These are phyloP conservation scores for Podaxis sp. DNA, from an alignment of 768 basidiomycete genomes.

Conservation along the genomic window DNA sequence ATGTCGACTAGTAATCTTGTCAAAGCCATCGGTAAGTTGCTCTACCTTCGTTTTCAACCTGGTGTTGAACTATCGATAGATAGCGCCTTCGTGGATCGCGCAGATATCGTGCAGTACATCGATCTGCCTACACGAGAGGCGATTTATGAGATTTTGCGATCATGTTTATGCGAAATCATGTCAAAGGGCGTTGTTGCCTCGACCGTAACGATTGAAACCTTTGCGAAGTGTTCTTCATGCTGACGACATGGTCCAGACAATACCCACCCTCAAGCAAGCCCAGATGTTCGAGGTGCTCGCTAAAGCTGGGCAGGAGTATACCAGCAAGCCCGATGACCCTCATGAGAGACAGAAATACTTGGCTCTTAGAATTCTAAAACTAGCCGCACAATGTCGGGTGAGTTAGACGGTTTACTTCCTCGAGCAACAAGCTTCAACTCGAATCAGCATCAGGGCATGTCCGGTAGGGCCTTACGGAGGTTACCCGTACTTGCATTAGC, in stretches of 20 bases:
- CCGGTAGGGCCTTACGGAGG: slow-evolving; percentile 87
- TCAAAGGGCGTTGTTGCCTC: slow-evolving; percentile 65
- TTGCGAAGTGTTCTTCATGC: slow-evolving; percentile 7
- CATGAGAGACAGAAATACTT: slow-evolving; percentile 52
- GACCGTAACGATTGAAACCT: slow-evolving; percentile 45
- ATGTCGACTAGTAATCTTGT: slow-evolving; percentile 97
- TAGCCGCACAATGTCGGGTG: slow-evolving; percentile 84
- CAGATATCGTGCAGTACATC: slow-evolving; percentile 94
- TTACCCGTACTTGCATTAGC: slow-evolving; percentile 95
- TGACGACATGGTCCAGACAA: slow-evolving; percentile 37
- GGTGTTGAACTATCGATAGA: slow-evolving; percentile 46
- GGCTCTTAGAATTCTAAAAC: slow-evolving; percentile 55
- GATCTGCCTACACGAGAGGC: slow-evolving; percentile 90
- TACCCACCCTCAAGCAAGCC: slow-evolving; percentile 64
- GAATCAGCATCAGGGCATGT: slow-evolving; percentile 73
- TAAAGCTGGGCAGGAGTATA: slow-evolving; percentile 23
- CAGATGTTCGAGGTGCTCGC: slow-evolving; percentile 52
- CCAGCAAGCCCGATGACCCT: slow-evolving; percentile 26
- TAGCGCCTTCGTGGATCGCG: slow-evolving; percentile 93
- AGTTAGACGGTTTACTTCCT: slow-evolving; percentile 26
- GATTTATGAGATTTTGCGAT: slow-evolving; percentile 88
- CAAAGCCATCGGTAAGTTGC: slow-evolving; percentile 78
- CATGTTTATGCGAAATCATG: slow-evolving; percentile 80
- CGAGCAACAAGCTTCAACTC: neutral
- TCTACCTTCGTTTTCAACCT: neutral